These are phyloP conservation scores for Basidioascus undulatus DNA, from an alignment of 768 basidiomycete species.

Conservation along the genomic window DNA sequence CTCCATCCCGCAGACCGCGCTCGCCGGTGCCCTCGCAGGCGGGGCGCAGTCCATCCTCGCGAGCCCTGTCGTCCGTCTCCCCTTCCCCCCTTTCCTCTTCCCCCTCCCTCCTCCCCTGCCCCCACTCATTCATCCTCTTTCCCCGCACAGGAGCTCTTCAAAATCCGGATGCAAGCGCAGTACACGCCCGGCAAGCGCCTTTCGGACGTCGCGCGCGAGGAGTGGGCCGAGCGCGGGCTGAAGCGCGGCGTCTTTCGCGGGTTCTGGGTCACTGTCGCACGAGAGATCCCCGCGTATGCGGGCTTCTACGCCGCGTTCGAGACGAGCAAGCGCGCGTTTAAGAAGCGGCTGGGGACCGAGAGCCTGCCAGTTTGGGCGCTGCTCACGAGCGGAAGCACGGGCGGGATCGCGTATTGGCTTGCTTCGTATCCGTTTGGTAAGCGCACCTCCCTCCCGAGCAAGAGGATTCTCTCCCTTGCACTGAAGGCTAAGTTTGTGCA, in stretches of 20 bases:
- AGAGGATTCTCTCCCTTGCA: background rate
- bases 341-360: constrained; percentile 18
- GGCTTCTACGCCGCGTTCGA: constrained; percentile 44
- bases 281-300: constrained; percentile 92
- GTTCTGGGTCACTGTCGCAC: constrained; percentile 82
- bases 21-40: constrained; percentile 80
- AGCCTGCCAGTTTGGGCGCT: constrained; percentile 65
- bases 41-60: constrained; percentile 73
- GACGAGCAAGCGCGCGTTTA: constrained; percentile 57
- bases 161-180: constrained; percentile 83
- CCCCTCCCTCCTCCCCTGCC: background rate
- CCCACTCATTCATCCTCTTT: constrained; percentile 3
- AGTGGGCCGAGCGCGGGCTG: constrained; percentile 74
- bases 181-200: constrained; percentile 48
- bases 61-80: constrained; percentile 44
- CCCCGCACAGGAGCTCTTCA: constrained; percentile 95
- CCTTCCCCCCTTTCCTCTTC: background rate
- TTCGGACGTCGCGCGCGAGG: constrained; percentile 42
- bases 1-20: constrained; percentile 49
- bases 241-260: constrained; percentile 79
- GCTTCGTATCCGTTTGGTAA: constrained; percentile 68
- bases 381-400: constrained; percentile 44
- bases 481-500: background rate
- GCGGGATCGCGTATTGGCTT: constrained; percentile 69
- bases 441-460: background rate